A percentile compares a stretch with the other conserved stretches of the same genome.
phyloP scores from a whole-genome alignment of 1,139 yeast species.

The Suhomyces wounanorum region DNA sequence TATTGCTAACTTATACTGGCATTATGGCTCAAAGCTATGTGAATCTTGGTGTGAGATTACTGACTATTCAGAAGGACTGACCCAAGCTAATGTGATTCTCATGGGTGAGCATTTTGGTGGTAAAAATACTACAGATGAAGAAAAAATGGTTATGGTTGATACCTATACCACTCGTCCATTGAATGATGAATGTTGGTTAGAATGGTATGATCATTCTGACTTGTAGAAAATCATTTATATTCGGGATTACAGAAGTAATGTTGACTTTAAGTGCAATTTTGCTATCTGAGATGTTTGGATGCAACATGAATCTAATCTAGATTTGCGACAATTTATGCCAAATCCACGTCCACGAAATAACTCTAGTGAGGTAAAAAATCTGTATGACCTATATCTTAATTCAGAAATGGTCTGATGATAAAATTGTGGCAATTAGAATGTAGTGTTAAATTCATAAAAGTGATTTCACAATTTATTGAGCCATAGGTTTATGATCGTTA shows the following conservation, averaged over 20 bases:
- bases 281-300: too few relatives aligned
- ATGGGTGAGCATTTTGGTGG: constrained; percentile 28
- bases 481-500: too few relatives aligned
- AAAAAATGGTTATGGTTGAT: constrained; percentile 54
- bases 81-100: constrained; percentile 20
- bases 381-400: too few relatives aligned
- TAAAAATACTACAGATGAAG: constrained; percentile 35
- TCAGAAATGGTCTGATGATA: too few relatives aligned
- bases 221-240: neutral
- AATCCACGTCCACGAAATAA: neutral
- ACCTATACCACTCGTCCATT: constrained; percentile 53
- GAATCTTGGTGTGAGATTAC: constrained; percentile 46
- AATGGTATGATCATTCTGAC: constrained; percentile 29
- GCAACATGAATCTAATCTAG: too few relatives aligned
- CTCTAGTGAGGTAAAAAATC: too few relatives aligned
- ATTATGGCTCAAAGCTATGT: constrained; percentile 40
- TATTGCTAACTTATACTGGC: constrained; percentile 55
- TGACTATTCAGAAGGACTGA: constrained; percentile 15
- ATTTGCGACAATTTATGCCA: neutral
- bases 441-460: too few relatives aligned
- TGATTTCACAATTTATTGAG: too few relatives aligned
- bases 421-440: too few relatives aligned
- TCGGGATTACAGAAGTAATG: too few relatives aligned
- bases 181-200: constrained; percentile 54
- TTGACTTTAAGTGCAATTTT: too few relatives aligned